Conservation (phyloP, 768 basidiomycete species). For the Tricholomella constricta region DNA sequence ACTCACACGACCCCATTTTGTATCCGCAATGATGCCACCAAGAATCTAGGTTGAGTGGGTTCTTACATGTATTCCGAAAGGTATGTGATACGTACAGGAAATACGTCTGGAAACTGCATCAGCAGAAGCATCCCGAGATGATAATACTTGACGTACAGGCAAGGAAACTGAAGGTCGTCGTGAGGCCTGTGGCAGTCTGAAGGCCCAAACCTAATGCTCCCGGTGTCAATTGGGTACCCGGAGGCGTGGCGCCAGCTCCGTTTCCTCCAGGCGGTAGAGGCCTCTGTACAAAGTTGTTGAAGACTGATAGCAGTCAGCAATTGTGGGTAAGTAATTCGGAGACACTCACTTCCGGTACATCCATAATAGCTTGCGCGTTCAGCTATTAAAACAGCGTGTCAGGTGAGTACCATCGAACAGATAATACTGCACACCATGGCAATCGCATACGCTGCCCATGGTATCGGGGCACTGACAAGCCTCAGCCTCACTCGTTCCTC, state of each 20-base stretch:
- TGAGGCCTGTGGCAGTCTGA: slow-evolving; percentile 25
- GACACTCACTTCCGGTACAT: slow-evolving; percentile 13
- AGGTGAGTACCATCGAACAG: neutral
- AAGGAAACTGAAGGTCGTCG: slow-evolving; percentile 28
- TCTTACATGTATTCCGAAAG: neutral
- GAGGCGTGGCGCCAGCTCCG: slow-evolving; percentile 28
- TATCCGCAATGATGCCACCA: slow-evolving; percentile 41
- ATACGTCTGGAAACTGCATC: slow-evolving; percentile 16
- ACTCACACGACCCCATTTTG: slow-evolving; percentile 36
- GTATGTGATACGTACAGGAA: slow-evolving; percentile 9
- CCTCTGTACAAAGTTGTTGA: slow-evolving; percentile 30
- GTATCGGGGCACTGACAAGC: slow-evolving; percentile 15
- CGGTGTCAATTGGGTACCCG: slow-evolving; percentile 23
- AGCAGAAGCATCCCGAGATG: neutral
- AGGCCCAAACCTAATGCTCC: slow-evolving; percentile 31
- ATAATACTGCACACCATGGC: slow-evolving; percentile 12
- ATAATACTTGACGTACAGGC: slow-evolving; percentile 13
- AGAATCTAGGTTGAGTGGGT: slow-evolving; percentile 21
- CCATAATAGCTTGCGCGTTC: slow-evolving; percentile 21
- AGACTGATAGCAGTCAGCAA: slow-evolving; percentile 12
- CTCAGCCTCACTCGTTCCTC: slow-evolving; percentile 15
- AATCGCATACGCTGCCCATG: slow-evolving; percentile 18
- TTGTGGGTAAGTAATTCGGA: neutral
- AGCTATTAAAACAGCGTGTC: slow-evolving; percentile 4
- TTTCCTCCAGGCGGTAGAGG: slow-evolving; percentile 29